A percentile compares a stretch with the other conserved stretches of the same genome.
These are phyloP conservation scores for Microbotryum scabiosae DNA, from an alignment of 1,284 basidiomycete genomes.

Conservation along the genomic window DNA sequence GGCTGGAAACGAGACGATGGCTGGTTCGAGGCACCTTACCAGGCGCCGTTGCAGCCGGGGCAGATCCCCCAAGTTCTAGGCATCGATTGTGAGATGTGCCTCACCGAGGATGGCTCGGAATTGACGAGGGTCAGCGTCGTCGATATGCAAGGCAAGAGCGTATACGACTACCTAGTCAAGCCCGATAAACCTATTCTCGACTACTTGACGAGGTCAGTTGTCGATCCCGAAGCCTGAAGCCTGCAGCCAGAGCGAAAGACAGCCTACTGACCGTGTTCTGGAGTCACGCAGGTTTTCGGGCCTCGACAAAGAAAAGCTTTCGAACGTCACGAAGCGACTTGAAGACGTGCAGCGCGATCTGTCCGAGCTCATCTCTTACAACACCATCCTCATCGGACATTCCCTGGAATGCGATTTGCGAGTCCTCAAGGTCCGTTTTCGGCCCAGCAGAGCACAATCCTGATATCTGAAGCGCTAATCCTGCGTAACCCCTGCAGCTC, in stretches of 20 bases:
- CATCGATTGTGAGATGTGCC: slow-evolving; percentile 89
- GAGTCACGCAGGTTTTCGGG: slow-evolving; percentile 64
- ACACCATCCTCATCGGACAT: slow-evolving; percentile 83
- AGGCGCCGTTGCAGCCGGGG: slow-evolving; percentile 32
- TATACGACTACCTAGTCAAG: slow-evolving; percentile 80
- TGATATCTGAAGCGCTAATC: background rate
- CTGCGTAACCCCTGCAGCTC: slow-evolving; percentile 7
- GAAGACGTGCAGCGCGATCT: slow-evolving; percentile 63
- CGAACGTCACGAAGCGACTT: slow-evolving; percentile 61
- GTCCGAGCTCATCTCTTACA: slow-evolving; percentile 44
- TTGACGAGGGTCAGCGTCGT: slow-evolving; percentile 74
- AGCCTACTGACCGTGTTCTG: too few relatives aligned
- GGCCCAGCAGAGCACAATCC: background rate
- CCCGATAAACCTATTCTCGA: slow-evolving; percentile 71
- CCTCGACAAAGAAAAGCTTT: slow-evolving; percentile 66
- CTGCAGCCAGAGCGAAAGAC: too few relatives aligned
- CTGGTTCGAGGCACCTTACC: slow-evolving; percentile 58
- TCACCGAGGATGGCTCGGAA: slow-evolving; percentile 78
- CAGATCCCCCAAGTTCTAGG: slow-evolving; percentile 41
- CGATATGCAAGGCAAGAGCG: slow-evolving; percentile 57
- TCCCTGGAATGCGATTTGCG: slow-evolving; percentile 84
- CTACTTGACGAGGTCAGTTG: slow-evolving; percentile 70
- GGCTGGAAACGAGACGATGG: slow-evolving; percentile 35
- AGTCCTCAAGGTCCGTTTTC: slow-evolving; percentile 63
- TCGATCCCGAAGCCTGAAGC: background rate